Percentiles rank a stretch among this genome's conserved stretches.
Evolutionary conservation across 768 basidiomycete genomes (phyloP).

Genomic region (Clavulina sp.): DNA sequence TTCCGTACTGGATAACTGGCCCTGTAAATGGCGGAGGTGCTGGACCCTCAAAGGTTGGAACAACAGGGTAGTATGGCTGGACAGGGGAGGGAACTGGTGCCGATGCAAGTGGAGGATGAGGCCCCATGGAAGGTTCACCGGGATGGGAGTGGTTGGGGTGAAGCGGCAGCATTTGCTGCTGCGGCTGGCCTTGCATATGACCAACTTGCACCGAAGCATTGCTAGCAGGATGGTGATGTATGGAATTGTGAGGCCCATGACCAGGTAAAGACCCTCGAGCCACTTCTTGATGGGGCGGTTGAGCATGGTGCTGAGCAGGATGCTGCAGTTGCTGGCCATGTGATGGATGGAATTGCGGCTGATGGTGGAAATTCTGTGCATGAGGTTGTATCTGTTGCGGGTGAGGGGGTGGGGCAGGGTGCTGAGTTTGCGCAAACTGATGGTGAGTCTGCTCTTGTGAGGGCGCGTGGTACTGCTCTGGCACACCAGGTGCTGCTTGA

Average conservation of each 20-base stretch:
- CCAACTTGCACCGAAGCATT: conserved; percentile 62
- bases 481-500: too few species aligned
- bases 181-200: conserved; percentile 51
- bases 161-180: conserved; percentile 62
- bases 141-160: too few species aligned
- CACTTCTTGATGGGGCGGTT: neutral
- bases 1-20: too few species aligned
- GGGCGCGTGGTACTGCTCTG: too few species aligned
- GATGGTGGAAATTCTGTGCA: conserved; percentile 18
- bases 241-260: conserved; percentile 14
- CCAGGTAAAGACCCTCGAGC: conserved; percentile 18
- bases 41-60: too few species aligned
- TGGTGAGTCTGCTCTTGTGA: neutral
- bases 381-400: conserved; percentile 11
- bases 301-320: neutral
- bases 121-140: too few species aligned
- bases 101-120: too few species aligned
- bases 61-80: too few species aligned
- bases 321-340: conserved; percentile 16
- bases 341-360: conserved; percentile 22
- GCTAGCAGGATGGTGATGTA: conserved; percentile 17
- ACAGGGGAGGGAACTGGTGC: too few species aligned
- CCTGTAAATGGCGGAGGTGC: too few species aligned
- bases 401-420: conserved; percentile 25
- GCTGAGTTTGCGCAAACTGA: neutral